These are phyloP conservation scores for Fonsecaea pugnacius DNA, from an alignment of 2,329 filamentous ascomycete species.

Conservation along the genomic window DNA sequence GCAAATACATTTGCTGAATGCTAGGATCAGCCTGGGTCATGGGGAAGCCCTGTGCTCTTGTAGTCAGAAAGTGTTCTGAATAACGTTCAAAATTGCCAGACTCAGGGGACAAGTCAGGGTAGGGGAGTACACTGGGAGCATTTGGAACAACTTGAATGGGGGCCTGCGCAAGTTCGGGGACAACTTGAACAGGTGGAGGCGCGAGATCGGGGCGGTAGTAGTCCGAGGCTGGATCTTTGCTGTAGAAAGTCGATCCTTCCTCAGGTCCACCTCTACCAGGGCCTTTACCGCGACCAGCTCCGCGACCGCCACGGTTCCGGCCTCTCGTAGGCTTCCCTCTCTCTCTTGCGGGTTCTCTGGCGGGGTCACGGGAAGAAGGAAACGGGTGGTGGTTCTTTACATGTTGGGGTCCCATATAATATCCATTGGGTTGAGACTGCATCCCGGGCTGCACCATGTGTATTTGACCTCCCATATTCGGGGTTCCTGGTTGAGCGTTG, in stretches of 20 bases:
- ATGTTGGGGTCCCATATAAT: constrained; percentile 64
- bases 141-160: constrained; percentile 29
- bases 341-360: constrained; percentile 35
- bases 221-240: constrained; percentile 38
- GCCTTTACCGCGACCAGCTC: constrained; percentile 39
- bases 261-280: constrained; percentile 37
- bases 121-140: constrained; percentile 41
- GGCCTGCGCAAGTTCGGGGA: constrained; percentile 20
- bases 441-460: constrained; percentile 67
- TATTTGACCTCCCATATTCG: constrained; percentile 68
- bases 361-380: constrained; percentile 42
- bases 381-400: constrained; percentile 56
- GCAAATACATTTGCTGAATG: constrained; percentile 36
- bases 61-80: constrained; percentile 76
- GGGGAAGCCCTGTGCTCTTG: constrained; percentile 55
- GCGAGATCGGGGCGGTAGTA: constrained; percentile 36
- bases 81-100: constrained; percentile 72
- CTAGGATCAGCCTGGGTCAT: constrained; percentile 38
- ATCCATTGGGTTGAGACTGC: constrained; percentile 59
- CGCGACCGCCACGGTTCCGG: constrained; percentile 30
- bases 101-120: constrained; percentile 68
- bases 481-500: constrained; percentile 68
- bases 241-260: constrained; percentile 38
- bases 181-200: constrained; percentile 30
- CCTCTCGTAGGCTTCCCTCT: constrained; percentile 43